Conservation (phyloP, 148 eudicot genomes). For the Vaccinium corymbosum region DNA sequence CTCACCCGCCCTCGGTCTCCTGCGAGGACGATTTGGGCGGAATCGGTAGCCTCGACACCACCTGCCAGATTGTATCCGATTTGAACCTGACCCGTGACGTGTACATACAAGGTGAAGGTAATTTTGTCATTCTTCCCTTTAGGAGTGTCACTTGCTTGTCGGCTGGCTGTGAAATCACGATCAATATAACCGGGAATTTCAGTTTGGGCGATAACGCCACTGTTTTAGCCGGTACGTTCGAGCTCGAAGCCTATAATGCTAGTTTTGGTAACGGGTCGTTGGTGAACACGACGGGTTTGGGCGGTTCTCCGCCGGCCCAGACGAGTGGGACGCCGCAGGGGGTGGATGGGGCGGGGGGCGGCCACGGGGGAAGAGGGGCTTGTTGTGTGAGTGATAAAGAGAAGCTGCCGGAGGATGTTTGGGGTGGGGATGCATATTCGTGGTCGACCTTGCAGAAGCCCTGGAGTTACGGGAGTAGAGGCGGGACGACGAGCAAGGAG, state of each 20-base stretch:
- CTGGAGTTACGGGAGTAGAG: constrained; percentile 87
- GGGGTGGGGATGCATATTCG: constrained; percentile 96
- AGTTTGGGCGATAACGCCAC: constrained; percentile 67
- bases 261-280: constrained; percentile 54
- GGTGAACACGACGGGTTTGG: constrained; percentile 78
- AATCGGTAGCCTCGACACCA: constrained; percentile 71
- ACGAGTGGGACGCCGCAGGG: constrained; percentile 89
- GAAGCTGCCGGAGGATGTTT: constrained; percentile 72
- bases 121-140: constrained; percentile 69
- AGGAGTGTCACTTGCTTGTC: constrained; percentile 49
- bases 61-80: constrained; percentile 69
- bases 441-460: constrained; percentile 73
- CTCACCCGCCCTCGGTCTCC: constrained; percentile 76
- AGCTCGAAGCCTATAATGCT: constrained; percentile 56
- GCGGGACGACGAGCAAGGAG: constrained; percentile 84
- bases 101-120: constrained; percentile 80
- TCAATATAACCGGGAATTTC: constrained; percentile 73
- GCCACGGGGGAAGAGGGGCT: constrained; percentile 94
- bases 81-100: constrained; percentile 64
- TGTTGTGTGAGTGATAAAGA: constrained; percentile 54
- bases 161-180: constrained; percentile 59
- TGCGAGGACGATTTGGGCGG: constrained; percentile 87
- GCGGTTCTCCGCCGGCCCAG: constrained; percentile 69
- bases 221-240: constrained; percentile 56
- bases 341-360: constrained; percentile 88